Evolutionary conservation across 345 rosid species (phyloP), one percentile per base, ranked within the genome.

Genomic region (Citrus medica): DNA sequence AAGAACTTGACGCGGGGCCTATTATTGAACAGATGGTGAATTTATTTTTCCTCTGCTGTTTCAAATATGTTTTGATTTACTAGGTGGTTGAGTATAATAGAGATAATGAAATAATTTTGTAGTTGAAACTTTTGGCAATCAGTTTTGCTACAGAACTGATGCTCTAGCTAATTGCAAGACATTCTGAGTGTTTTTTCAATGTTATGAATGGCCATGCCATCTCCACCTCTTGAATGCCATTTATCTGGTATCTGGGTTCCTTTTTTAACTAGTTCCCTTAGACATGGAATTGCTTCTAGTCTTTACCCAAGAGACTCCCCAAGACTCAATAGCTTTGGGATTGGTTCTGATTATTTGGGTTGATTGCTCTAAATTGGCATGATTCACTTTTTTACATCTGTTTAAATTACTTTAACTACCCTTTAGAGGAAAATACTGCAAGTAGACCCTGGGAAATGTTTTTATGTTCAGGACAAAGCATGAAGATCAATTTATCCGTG

Each of bases 1-100:
- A 94, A 89, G 97, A 90, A 83, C 99, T 94, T 75, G 99, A 96
- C 85, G 86, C 87, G 25, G 99, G 99, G 73, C 95, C 99, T 69
- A 94, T 96, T 78, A 96, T 96, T 80, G 99, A 92, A 76, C 99
- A 94, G 84, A 92, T 94, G 99, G 99, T 94, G 81, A 79, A 33
- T 75, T 79, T 4, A 42, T 22, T 13, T 33, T 60, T 25, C 14
- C 56, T 74, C 32, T 38, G 42, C 46, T 56, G 61, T 67, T 69
- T 33, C 74, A 63, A 68, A 67, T 64, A 61, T 60, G 63, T 42
- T 40, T 69, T 48, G 48, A 59, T 60, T 59, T 17, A 1, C 32
- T n/a, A 67, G 35, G 64, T 69, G 10, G 27, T 42, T 82, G 40
- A 46, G 51, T 19, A 53, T 17, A 17, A 17, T 53, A 4, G 58